Percentiles rank a stretch among this genome's conserved stretches.
These are phyloP conservation scores for Persicaria maculosa DNA, from an alignment of 148 eudicot genomes.

Conservation along the genomic window DNA sequence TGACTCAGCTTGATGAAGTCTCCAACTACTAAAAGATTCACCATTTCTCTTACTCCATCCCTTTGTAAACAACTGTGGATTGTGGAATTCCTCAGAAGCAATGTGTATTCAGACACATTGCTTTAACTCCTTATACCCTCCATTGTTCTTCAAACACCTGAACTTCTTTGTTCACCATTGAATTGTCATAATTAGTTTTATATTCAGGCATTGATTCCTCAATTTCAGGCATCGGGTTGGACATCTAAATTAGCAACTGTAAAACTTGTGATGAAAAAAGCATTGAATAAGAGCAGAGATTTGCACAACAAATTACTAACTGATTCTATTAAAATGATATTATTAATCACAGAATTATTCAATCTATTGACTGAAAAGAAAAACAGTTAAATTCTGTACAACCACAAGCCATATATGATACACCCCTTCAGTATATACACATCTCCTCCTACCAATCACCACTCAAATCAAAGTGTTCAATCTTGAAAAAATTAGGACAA, in stretches of 20 bases:
- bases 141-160: neutral
- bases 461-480: neutral
- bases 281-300: too few species aligned
- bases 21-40: neutral
- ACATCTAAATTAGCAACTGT: neutral
- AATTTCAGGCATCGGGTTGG: neutral
- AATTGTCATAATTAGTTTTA: neutral
- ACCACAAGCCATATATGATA: neutral
- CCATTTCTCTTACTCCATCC: neutral
- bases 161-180: neutral
- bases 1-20: neutral
- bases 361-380: neutral
- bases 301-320: neutral
- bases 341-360: neutral
- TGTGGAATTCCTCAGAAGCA: neutral
- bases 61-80: neutral
- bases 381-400: neutral
- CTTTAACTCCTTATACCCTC: neutral
- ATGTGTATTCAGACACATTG: neutral
- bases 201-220: neutral
- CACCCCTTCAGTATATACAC: neutral
- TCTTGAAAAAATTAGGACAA: neutral
- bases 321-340: neutral
- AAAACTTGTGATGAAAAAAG: too few species aligned
- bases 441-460: neutral